A percentile compares a stretch with the other conserved stretches of the same genome.
Conservation (phyloP, 768 basidiomycete species). For the Tubosaeta sp. region DNA sequence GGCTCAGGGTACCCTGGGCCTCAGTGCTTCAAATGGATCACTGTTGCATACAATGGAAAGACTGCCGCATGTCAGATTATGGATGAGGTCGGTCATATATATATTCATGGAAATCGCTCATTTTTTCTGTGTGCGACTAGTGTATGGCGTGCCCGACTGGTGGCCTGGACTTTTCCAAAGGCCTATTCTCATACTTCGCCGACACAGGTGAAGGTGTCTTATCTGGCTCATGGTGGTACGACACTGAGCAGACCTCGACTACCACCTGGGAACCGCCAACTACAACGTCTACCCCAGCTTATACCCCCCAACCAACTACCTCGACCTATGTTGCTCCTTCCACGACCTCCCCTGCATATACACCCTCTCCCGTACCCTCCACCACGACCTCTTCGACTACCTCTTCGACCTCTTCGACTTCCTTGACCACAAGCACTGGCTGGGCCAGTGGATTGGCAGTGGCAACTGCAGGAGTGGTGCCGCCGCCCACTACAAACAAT, state of each 20-base stretch:
- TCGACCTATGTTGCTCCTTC: conserved; percentile 16
- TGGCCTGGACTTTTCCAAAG: conserved; percentile 64
- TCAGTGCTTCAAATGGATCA: conserved; percentile 57
- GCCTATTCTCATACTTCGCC: conserved; percentile 65
- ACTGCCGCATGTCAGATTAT: conserved; percentile 52
- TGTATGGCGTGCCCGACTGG: conserved; percentile 63
- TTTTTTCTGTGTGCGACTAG: conserved; percentile 29
- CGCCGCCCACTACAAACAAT: conserved; percentile 29
- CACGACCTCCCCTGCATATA: conserved; percentile 17
- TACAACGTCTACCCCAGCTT: conserved; percentile 20
- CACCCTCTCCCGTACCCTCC: conserved; percentile 15
- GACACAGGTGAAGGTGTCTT: conserved; percentile 46
- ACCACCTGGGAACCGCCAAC: conserved; percentile 19
- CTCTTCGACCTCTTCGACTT: conserved; percentile 18
- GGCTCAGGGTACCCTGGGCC: conserved; percentile 61
- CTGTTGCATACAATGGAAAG: conserved; percentile 59
- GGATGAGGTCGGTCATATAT: conserved; percentile 48
- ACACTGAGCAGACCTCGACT: conserved; percentile 29
- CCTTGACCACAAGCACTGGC: conserved; percentile 17
- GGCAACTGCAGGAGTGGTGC: conserved; percentile 22
- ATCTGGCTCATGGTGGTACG: conserved; percentile 58
- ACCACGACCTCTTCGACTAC: conserved; percentile 14
- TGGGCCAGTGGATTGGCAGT: conserved; percentile 24
- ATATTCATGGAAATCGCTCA: neutral
- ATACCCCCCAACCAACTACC: conserved; percentile 15